These are phyloP conservation scores for Brassica hybrid DNA, from an alignment of 441 rosid genomes.

Conservation along the genomic window DNA sequence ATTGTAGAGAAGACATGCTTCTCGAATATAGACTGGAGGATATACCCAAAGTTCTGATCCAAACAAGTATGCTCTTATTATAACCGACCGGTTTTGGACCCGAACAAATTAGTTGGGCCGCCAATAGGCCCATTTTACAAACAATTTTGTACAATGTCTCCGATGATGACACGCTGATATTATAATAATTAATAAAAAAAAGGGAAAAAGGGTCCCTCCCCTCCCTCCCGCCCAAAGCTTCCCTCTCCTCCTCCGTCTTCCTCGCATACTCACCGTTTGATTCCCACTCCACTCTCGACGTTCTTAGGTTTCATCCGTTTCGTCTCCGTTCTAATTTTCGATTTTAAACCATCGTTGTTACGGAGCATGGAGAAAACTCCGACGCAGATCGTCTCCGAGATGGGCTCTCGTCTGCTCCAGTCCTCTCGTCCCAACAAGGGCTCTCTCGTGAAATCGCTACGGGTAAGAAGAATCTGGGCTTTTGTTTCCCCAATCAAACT, in stretches of 20 bases:
- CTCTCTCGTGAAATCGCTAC: constrained; percentile 70
- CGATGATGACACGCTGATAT: too few species aligned
- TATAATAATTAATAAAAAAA: neutral
- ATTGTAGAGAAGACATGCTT: too few species aligned
- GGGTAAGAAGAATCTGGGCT: constrained; percentile 46
- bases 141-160: too few species aligned
- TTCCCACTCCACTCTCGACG: neutral
- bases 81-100: too few species aligned
- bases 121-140: too few species aligned
- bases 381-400: constrained; percentile 54
- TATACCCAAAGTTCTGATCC: too few species aligned
- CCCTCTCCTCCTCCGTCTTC: constrained; percentile 13
- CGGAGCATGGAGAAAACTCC: constrained; percentile 60
- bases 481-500: neutral
- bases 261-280: constrained; percentile 14
- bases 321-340: neutral
- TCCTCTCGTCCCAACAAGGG: constrained; percentile 72
- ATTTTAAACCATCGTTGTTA: neutral
- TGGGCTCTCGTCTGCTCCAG: constrained; percentile 65
- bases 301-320: constrained; percentile 27
- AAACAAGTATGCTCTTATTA: too few species aligned
- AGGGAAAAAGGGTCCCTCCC: neutral
- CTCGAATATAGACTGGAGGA: too few species aligned
- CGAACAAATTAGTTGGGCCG: too few species aligned
- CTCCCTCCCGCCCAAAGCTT: constrained; percentile 40